Evolutionary conservation across 345 rosid genomes (phyloP).

Genomic region (Erucastrum elatum): DNA sequence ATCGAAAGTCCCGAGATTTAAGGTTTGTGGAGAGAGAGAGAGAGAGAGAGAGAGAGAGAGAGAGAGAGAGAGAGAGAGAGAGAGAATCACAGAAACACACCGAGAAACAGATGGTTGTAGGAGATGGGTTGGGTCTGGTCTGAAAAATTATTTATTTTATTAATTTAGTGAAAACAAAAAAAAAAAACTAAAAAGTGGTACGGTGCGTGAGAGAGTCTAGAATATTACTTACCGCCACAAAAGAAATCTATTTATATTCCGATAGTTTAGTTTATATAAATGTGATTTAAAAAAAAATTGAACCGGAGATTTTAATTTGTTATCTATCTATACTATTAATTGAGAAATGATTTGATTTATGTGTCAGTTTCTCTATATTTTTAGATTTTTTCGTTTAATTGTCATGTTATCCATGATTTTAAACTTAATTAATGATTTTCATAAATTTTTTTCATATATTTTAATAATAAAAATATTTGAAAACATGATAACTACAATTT

Average conservation of each 20-base stretch:
- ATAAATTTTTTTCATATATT: too few species aligned
- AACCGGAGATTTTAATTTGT: not conserved
- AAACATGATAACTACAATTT: too few species aligned
- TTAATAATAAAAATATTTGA: too few species aligned
- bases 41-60: too few species aligned
- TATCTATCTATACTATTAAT: too few species aligned
- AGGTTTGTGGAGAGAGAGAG: conserved; percentile 29
- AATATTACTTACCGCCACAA: not conserved
- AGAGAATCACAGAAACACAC: conserved; percentile 27
- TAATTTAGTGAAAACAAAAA: not conserved
- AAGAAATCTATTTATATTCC: not conserved
- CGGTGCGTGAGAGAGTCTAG: not conserved
- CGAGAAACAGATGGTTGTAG: conserved; percentile 39
- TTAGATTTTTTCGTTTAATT: too few species aligned
- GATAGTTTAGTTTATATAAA: not conserved
- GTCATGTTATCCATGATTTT: too few species aligned
- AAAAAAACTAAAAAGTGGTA: conserved; percentile 17
- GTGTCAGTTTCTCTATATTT: too few species aligned
- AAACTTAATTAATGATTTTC: too few species aligned
- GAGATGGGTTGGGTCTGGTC: conserved; percentile 39
- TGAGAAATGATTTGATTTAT: too few species aligned
- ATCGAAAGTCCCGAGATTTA: conserved; percentile 40
- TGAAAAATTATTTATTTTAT: conserved; percentile 4
- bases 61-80: too few species aligned
- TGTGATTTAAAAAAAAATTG: not conserved